A percentile compares a stretch with the other conserved stretches of the same genome.
Evolutionary conservation across 495 filamentous ascomycete species (phyloP).

Genomic region (Pyronema omphalodes): DNA sequence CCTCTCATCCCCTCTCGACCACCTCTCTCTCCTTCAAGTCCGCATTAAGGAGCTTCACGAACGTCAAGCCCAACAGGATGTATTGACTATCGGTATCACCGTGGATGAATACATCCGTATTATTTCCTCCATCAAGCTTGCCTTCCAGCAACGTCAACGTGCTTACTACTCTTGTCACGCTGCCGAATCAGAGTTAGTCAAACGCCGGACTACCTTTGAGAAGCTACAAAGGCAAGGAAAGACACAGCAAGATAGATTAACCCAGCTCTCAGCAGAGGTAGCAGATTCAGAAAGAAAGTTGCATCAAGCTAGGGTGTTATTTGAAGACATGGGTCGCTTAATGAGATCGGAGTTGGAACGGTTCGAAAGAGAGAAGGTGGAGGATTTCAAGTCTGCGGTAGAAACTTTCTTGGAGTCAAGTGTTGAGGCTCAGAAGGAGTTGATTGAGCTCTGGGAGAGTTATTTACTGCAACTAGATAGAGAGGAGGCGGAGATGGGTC

Average conservation of each 20-base stretch:
- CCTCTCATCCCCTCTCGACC: slow-evolving; percentile 78
- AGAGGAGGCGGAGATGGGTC: slow-evolving; percentile 48
- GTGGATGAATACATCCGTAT: slow-evolving; percentile 96
- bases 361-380: slow-evolving; percentile 94
- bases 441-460: slow-evolving; percentile 97
- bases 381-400: slow-evolving; percentile 95
- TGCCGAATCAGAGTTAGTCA: slow-evolving; percentile 73
- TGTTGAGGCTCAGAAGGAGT: slow-evolving; percentile 97
- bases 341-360: slow-evolving; percentile 82
- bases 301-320: slow-evolving; percentile 74
- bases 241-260: slow-evolving; percentile 84
- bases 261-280: slow-evolving; percentile 79
- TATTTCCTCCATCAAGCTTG: slow-evolving; percentile 80
- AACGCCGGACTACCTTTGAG: slow-evolving; percentile 69
- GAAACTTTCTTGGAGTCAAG: slow-evolving; percentile 94
- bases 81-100: slow-evolving; percentile 88
- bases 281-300: slow-evolving; percentile 81
- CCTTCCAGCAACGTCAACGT: slow-evolving; percentile 83
- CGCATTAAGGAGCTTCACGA: slow-evolving; percentile 91
- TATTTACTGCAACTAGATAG: slow-evolving; percentile 89
- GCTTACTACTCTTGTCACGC: slow-evolving; percentile 83
- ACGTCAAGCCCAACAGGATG: slow-evolving; percentile 90
- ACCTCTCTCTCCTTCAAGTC: slow-evolving; percentile 76
- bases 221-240: slow-evolving; percentile 85
- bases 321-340: slow-evolving; percentile 92